These are phyloP conservation scores for Dryadomyces quercivorus DNA, from an alignment of 2,329 filamentous ascomycete species.

Conservation along the genomic window DNA sequence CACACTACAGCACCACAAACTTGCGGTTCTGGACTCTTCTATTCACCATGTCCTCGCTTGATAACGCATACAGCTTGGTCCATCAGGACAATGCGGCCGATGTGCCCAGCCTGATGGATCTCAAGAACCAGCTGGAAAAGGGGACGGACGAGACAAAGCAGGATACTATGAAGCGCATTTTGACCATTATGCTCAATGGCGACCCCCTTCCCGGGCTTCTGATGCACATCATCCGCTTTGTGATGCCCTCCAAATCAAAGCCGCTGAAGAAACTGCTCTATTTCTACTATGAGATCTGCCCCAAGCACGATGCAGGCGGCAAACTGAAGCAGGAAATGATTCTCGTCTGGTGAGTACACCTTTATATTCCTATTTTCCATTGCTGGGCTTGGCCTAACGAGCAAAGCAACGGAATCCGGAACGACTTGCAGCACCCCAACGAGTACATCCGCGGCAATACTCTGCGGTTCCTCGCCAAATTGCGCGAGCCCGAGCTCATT, in stretches of 20 bases:
- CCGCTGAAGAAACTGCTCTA: slow-evolving; percentile 95
- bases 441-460: slow-evolving; percentile 98
- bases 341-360: slow-evolving; percentile 66
- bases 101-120: slow-evolving; percentile 77
- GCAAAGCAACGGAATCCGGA: slow-evolving; percentile 85
- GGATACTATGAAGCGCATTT: slow-evolving; percentile 91
- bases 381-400: slow-evolving; percentile 14
- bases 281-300: slow-evolving; percentile 98
- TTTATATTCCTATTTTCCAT: not conserved
- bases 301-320: slow-evolving; percentile 80
- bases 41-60: slow-evolving; percentile 75
- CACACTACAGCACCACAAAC: not conserved
- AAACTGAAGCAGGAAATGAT: slow-evolving; percentile 99
- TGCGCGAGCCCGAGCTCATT: slow-evolving; percentile 89
- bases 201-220: slow-evolving; percentile 90
- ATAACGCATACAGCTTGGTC: slow-evolving; percentile 91
- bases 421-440: slow-evolving; percentile 93
- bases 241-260: slow-evolving; percentile 98
- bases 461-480: slow-evolving; percentile 92
- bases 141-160: slow-evolving; percentile 85
- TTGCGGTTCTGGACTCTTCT: not conserved
- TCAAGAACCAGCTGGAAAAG: slow-evolving; percentile 89
- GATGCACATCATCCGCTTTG: slow-evolving; percentile 99
- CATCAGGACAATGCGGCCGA: slow-evolving; percentile 96
- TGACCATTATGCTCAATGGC: slow-evolving; percentile 96